phyloP scores from a whole-genome alignment of 768 basidiomycete genomes.

The Phlebiopsis flavidoalba region DNA sequence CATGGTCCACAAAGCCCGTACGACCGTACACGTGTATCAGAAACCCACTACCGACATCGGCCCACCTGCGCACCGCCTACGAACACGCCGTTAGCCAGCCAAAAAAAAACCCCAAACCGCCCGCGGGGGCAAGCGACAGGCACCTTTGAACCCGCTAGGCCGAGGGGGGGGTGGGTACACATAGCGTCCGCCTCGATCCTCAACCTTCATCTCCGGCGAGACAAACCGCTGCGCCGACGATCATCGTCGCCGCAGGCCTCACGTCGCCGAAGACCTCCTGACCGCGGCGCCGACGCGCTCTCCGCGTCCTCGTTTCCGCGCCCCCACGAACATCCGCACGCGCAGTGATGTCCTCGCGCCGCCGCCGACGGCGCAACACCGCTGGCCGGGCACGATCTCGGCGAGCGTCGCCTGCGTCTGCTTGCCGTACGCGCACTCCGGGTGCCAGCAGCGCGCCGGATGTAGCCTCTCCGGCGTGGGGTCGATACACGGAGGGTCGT shows the following conservation, averaged over 20 bases:
- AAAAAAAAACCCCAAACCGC: too few species aligned
- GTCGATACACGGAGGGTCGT: conserved; percentile 47
- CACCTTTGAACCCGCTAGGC: not conserved
- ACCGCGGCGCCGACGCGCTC: conserved; percentile 29
- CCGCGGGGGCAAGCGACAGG: not conserved
- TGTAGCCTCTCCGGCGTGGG: too few species aligned
- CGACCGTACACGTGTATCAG: not conserved
- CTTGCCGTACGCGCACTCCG: conserved; percentile 38
- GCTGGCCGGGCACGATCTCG: conserved; percentile 41
- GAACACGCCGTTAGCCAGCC: not conserved
- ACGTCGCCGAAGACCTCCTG: conserved; percentile 39
- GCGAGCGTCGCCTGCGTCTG: conserved; percentile 40
- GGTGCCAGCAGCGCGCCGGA: conserved; percentile 36
- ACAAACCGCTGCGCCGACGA: conserved; percentile 45
- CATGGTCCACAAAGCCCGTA: not conserved
- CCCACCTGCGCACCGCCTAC: not conserved
- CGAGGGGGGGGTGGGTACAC: too few species aligned
- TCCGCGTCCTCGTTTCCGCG: conserved; percentile 34
- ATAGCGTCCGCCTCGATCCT: conserved; percentile 53
- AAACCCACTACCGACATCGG: not conserved
- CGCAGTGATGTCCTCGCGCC: conserved; percentile 39
- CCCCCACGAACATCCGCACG: conserved; percentile 46
- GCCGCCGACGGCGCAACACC: conserved; percentile 38
- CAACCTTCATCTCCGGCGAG: conserved; percentile 43
- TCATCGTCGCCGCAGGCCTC: conserved; percentile 48